A percentile compares a stretch with the other conserved stretches of the same genome.
These are phyloP conservation scores for Elongisporangium prolatum DNA, from an alignment of 352 stramenopile genomes.

Conservation along the genomic window DNA sequence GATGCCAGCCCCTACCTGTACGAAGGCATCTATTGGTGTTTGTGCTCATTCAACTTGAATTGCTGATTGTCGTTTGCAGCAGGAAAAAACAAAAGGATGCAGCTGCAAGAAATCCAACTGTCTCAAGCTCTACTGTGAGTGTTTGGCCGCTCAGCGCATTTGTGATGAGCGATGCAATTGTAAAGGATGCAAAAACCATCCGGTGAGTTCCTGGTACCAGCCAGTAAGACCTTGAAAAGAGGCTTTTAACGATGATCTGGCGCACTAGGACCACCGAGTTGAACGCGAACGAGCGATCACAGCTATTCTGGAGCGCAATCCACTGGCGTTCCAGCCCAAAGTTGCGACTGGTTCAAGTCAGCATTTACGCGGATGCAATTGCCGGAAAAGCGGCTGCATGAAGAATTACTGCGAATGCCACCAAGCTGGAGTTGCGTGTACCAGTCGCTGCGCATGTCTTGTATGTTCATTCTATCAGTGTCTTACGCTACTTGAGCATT, in stretches of 20 bases:
- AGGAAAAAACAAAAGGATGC: conserved; percentile 71
- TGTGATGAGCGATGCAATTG: conserved; percentile 78
- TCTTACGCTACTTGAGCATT: neutral
- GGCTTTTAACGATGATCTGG: neutral
- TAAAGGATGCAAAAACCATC: conserved; percentile 75
- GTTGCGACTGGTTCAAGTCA: conserved; percentile 74
- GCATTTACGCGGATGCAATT: conserved; percentile 94
- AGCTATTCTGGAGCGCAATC: conserved; percentile 90
- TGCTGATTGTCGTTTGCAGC: conserved; percentile 3
- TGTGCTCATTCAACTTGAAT: neutral
- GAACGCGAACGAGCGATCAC: conserved; percentile 80
- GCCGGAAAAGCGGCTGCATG: conserved; percentile 93
- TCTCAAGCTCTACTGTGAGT: conserved; percentile 93
- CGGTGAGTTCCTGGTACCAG: conserved; percentile 7
- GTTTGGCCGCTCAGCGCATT: conserved; percentile 59
- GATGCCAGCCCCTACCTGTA: conserved; percentile 25
- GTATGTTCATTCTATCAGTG: conserved; percentile 12
- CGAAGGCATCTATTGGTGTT: neutral
- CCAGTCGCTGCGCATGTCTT: conserved; percentile 76
- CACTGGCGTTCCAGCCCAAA: conserved; percentile 93
- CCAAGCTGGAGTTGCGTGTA: conserved; percentile 85
- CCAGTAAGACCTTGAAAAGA: neutral
- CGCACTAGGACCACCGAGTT: conserved; percentile 29
- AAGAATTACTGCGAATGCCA: conserved; percentile 99
- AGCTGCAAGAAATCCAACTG: conserved; percentile 98